phyloP scores from a whole-genome alignment of 768 basidiomycete species.

The Pholiota conissans region DNA sequence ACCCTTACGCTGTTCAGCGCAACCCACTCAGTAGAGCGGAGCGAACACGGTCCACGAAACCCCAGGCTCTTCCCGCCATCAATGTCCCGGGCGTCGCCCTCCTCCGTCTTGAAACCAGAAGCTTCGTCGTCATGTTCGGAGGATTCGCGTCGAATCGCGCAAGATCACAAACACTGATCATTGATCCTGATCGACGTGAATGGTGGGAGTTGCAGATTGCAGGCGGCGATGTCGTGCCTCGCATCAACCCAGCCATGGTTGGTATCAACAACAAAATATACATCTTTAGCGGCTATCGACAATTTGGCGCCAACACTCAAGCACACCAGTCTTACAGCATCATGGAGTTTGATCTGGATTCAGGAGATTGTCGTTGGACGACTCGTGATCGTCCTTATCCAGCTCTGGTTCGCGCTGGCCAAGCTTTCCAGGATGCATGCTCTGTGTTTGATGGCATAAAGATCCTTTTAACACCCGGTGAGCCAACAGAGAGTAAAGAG shows the following conservation, averaged over 20 bases:
- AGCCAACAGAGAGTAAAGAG: no score
- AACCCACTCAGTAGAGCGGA: no score
- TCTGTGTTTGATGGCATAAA: conserved; percentile 23
- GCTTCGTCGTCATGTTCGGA: conserved; percentile 28
- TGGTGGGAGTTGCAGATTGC: conserved; percentile 25
- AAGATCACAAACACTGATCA: conserved; percentile 16
- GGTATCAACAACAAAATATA: conserved; percentile 21
- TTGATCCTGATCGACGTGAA: conserved; percentile 18
- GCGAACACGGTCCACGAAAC: neutral
- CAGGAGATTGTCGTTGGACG: conserved; percentile 20
- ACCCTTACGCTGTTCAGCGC: no score
- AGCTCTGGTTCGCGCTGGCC: conserved; percentile 8
- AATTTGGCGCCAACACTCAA: conserved; percentile 5
- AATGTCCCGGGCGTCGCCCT: conserved; percentile 17
- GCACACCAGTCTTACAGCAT: conserved; percentile 20
- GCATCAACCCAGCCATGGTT: conserved; percentile 23
- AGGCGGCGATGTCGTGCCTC: conserved; percentile 14
- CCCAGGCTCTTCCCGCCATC: neutral
- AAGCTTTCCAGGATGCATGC: conserved; percentile 12
- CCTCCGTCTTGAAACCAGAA: conserved; percentile 12
- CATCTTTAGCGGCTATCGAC: conserved; percentile 26
- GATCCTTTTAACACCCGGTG: conserved; percentile 24
- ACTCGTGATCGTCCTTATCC: conserved; percentile 17
- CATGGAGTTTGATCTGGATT: conserved; percentile 7
- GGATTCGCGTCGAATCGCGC: conserved; percentile 16